Conservation (phyloP, 306 rosid species). For the Cucurbita moschata region DNA sequence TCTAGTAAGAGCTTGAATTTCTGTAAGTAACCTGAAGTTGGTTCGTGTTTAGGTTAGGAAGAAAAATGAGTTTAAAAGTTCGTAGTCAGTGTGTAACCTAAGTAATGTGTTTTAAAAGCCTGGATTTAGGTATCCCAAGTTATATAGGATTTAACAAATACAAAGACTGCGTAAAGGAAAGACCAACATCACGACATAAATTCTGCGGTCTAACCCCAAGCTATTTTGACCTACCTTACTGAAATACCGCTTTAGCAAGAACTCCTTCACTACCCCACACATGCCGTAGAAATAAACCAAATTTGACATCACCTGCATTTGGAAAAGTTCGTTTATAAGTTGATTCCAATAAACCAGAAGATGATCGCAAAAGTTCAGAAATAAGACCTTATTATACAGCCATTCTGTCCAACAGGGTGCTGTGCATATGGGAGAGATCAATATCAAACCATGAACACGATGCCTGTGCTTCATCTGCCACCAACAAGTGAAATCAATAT, state of each 20-base stretch:
- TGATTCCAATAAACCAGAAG: conserved; percentile 4
- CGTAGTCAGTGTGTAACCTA: background rate
- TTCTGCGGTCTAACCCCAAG: background rate
- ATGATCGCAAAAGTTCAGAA: conserved; percentile 9
- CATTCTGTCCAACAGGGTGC: conserved; percentile 92
- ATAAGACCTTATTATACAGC: conserved; percentile 76
- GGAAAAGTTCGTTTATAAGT: conserved; percentile 6
- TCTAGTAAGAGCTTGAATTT: background rate
- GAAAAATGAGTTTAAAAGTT: background rate
- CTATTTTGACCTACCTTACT: conserved; percentile 51
- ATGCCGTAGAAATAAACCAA: conserved; percentile 82
- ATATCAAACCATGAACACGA: conserved; percentile 80
- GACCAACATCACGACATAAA: background rate
- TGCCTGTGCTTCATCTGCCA: conserved; percentile 77
- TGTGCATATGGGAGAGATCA: conserved; percentile 77
- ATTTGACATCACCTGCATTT: conserved; percentile 64
- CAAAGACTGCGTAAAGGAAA: background rate
- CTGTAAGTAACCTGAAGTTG: background rate
- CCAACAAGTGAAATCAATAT: conserved; percentile 15
- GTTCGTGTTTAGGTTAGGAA: background rate
- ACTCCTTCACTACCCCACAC: conserved; percentile 84
- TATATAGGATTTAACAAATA: background rate
- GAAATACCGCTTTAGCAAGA: conserved; percentile 77
- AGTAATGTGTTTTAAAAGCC: background rate
- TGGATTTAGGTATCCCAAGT: background rate